Percentiles rank a stretch among this genome's conserved stretches.
phyloP scores from a whole-genome alignment of 164 flowering plant genomes.

The Nymphaea colorata region DNA sequence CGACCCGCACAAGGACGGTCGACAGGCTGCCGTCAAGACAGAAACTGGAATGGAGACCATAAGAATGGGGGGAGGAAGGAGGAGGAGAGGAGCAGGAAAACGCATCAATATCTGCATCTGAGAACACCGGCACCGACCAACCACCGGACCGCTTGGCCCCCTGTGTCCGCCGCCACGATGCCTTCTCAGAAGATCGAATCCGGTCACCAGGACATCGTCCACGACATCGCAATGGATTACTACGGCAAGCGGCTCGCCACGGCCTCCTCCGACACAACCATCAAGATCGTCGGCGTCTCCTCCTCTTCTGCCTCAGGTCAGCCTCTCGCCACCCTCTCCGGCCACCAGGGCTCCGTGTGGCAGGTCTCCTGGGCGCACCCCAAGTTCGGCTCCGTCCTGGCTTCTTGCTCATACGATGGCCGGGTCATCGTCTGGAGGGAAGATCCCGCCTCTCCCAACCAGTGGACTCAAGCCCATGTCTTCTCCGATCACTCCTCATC shows the following conservation, averaged over 20 bases:
- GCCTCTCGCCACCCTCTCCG: conserved; percentile 31
- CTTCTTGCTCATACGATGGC: conserved; percentile 41
- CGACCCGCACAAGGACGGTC: no score
- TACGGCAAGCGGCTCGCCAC: conserved; percentile 46
- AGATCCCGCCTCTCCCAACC: conserved; percentile 17
- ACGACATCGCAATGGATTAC: conserved; percentile 43
- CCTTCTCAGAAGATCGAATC: conserved; percentile 33
- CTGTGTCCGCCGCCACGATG: conserved; percentile 9
- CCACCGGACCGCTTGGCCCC: no score
- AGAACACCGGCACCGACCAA: no score
- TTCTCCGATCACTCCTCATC: conserved; percentile 32
- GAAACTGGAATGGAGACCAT: no score
- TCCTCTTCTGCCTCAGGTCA: conserved; percentile 15
- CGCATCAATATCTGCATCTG: no score
- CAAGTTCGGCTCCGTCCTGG: conserved; percentile 35
- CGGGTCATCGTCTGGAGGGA: conserved; percentile 36
- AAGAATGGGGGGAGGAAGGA: no score
- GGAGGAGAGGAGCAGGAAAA: no score
- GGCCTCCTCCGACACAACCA: conserved; percentile 32
- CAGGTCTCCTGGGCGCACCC: conserved; percentile 47
- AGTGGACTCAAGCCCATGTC: conserved; percentile 32
- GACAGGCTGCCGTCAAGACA: no score
- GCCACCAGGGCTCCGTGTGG: conserved; percentile 45
- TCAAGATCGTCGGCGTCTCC: conserved; percentile 34
- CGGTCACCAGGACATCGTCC: conserved; percentile 23